Evolutionary conservation across 148 eudicot species (phyloP).

Genomic region (Nepenthes gracilis): DNA sequence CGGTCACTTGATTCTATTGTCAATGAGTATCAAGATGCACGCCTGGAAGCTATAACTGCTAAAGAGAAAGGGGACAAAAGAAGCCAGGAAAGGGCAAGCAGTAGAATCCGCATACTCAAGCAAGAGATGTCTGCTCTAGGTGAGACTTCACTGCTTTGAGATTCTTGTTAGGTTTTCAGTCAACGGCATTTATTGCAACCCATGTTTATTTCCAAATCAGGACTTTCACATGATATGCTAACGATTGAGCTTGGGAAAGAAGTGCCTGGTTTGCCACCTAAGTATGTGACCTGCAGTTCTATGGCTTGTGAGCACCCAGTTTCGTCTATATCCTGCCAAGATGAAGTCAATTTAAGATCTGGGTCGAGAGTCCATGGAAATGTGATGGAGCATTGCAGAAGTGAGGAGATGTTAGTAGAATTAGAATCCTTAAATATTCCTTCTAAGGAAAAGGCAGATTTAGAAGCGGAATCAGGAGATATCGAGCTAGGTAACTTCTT

Average conservation of each 20-base stretch:
- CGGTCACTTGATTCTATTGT: constrained; percentile 47
- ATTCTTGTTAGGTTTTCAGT: constrained; percentile 1
- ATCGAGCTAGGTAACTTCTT: constrained; percentile 77
- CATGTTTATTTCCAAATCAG: constrained; percentile 28
- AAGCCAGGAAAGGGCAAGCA: constrained; percentile 69
- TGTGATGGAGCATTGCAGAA: constrained; percentile 15
- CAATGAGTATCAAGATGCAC: constrained; percentile 65
- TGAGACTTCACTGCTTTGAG: constrained; percentile 8
- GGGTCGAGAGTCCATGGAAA: constrained; percentile 16
- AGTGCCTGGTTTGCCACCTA: constrained; percentile 15
- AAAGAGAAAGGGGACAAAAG: constrained; percentile 74
- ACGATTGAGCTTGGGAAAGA: constrained; percentile 31
- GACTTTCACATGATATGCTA: constrained; percentile 49
- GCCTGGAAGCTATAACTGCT: constrained; percentile 67
- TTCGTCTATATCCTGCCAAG: constrained; percentile 3
- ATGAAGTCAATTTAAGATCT: constrained; percentile 12
- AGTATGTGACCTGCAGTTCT: constrained; percentile 1
- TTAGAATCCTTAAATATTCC: constrained; percentile 21
- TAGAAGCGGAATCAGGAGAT: constrained; percentile 37
- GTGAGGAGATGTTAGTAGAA: constrained; percentile 15
- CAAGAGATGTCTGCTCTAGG: constrained; percentile 82
- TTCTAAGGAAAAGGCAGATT: constrained; percentile 13
- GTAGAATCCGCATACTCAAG: constrained; percentile 65
- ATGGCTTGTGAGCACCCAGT: constrained; percentile 13
- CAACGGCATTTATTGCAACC: constrained; percentile 1